Evolutionary conservation across 1,139 yeast genomes (phyloP), one percentile per base, ranked within the genome.

Genomic region (Lipomyces yarrowii): DNA sequence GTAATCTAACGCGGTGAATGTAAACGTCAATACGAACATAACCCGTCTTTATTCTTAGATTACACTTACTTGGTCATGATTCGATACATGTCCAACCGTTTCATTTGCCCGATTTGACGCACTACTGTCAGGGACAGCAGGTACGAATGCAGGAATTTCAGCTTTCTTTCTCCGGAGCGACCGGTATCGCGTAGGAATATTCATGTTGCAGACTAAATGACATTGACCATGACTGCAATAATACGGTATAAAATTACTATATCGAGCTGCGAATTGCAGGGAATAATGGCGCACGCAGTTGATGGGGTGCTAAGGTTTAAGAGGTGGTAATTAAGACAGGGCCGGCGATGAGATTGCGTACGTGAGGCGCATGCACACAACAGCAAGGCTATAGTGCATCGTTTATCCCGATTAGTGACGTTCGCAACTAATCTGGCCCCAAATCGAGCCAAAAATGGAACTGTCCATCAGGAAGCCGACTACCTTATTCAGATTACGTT

Each of bases 151-250:
- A 37, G 46, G 18, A 15, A 39, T 21, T 57, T 33, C 30, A 10
- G 48, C 35, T 59, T 37, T 59, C 39, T 11, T 39, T 13, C 67
- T 53, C 32, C 62, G 62, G 13, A 64, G 57, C 60, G 67, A 57
- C 33, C 67, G 64, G 52, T 64, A 64, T 18, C 67, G 62, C 13
- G 60, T 53, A 8, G 67, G 64, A n/a, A 61, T 21, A 32, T 61
- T 58, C 67, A 61, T 64, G n/a, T 32, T 18, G 58, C 62, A 56
- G 58, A 42, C 42, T 37, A 60, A 55, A 52, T 39, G 51, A 23
- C 57, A 64, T 23, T 58, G 59, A 21, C 23, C 48, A 42, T 61
- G 37, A 21, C 59, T 55, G 33, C 59, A 26, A 33, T 11, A 18
- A 8, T 33, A 21, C 21, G 35, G 30, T 42, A n/a, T 42, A 42